Evolutionary conservation across 306 rosid genomes (phyloP).

Genomic region (Cicer bijugum): DNA sequence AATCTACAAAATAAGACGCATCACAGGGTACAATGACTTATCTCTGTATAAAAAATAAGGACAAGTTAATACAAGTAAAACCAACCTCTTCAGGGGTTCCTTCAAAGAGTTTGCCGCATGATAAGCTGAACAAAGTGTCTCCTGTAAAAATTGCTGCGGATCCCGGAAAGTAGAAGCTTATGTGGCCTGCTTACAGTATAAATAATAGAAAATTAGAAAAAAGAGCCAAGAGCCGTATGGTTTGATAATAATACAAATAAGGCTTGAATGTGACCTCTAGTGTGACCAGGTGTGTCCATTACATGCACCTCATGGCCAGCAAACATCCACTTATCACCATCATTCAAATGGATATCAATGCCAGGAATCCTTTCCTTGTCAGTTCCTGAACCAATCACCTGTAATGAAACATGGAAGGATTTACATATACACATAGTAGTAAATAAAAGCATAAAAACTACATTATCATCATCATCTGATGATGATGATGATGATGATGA

Average conservation of each 20-base stretch:
- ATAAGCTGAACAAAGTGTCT: slow-evolving; percentile 89
- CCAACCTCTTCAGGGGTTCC: slow-evolving; percentile 85
- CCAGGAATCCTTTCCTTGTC: slow-evolving; percentile 86
- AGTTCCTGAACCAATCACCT: slow-evolving; percentile 87
- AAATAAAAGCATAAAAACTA: slow-evolving; percentile 22
- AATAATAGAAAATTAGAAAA: slow-evolving; percentile 26
- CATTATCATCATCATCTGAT: not conserved
- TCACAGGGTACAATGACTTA: slow-evolving; percentile 4
- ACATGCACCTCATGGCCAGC: slow-evolving; percentile 93
- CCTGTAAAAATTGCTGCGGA: slow-evolving; percentile 78
- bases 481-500: not conserved
- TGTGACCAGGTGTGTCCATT: slow-evolving; percentile 92
- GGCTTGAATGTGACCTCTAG: slow-evolving; percentile 64
- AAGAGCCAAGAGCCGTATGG: not conserved
- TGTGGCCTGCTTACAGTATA: slow-evolving; percentile 65
- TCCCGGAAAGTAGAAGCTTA: slow-evolving; percentile 86
- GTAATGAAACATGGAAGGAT: slow-evolving; percentile 32
- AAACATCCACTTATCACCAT: slow-evolving; percentile 98
- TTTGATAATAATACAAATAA: slow-evolving; percentile 35
- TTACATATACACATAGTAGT: slow-evolving; percentile 19
- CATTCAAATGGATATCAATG: slow-evolving; percentile 75
- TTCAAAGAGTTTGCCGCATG: slow-evolving; percentile 93
- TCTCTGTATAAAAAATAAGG: slow-evolving; percentile 12
- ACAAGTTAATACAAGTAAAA: slow-evolving; percentile 25
- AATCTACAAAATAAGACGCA: slow-evolving; percentile 14